phyloP scores from a whole-genome alignment of 2,329 filamentous ascomycete species.

The Epichloe sibirici region DNA sequence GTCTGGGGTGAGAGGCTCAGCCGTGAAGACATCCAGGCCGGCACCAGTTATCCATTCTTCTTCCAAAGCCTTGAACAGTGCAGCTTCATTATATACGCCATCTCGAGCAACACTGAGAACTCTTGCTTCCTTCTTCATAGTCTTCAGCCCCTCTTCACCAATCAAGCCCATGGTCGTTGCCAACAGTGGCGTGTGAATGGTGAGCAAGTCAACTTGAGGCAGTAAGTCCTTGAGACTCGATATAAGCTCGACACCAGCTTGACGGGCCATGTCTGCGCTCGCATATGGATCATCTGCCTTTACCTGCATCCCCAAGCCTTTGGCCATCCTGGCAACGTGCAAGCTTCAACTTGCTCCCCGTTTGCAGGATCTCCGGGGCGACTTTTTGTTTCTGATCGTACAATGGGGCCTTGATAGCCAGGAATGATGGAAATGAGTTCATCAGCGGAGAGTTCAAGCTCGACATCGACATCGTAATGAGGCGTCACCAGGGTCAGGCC shows the following conservation, averaged over 20 bases:
- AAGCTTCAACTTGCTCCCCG: conserved; percentile 59
- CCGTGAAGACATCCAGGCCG: conserved; percentile 68
- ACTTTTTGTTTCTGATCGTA: conserved; percentile 78
- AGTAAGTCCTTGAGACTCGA: conserved; percentile 46
- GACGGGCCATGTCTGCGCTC: conserved; percentile 55
- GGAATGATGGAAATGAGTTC: conserved; percentile 57
- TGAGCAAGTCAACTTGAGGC: conserved; percentile 60
- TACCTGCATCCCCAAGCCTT: conserved; percentile 65
- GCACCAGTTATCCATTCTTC: conserved; percentile 62
- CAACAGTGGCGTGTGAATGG: conserved; percentile 69
- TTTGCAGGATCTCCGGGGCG: conserved; percentile 52
- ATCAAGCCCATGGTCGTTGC: conserved; percentile 67
- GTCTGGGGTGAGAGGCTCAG: conserved; percentile 48
- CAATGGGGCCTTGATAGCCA: conserved; percentile 63
- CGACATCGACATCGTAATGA: conserved; percentile 58
- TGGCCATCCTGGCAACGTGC: conserved; percentile 67
- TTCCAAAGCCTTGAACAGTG: conserved; percentile 58
- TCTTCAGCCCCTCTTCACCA: conserved; percentile 49
- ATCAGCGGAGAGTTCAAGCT: conserved; percentile 46
- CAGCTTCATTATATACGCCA: conserved; percentile 67
- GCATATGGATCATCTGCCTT: conserved; percentile 69
- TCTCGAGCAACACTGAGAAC: conserved; percentile 72
- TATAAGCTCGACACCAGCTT: conserved; percentile 54
- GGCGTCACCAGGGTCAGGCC: conserved; percentile 56
- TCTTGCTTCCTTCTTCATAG: conserved; percentile 62